Evolutionary conservation across 441 rosid genomes (phyloP).

Genomic region (Adansonia gregorii): DNA sequence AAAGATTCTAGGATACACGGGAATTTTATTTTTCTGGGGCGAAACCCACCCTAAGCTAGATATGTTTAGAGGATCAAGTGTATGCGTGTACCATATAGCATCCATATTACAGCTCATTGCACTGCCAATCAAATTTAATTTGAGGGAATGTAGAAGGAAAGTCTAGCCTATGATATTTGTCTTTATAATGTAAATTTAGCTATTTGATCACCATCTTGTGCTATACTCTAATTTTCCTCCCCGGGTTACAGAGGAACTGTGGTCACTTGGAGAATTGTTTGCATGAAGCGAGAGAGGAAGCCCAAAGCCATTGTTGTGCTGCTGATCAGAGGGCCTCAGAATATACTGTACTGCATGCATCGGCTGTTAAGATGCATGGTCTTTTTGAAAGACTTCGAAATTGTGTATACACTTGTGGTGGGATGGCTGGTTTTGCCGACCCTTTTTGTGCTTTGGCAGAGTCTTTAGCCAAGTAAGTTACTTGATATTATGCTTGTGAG

Average conservation of each 20-base stretch:
- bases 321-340: conserved; percentile 94
- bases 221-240: background rate
- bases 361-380: conserved; percentile 81
- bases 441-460: conserved; percentile 79
- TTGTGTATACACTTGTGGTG: conserved; percentile 65
- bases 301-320: conserved; percentile 93
- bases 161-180: background rate
- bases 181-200: background rate
- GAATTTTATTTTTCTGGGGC: background rate
- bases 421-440: conserved; percentile 75
- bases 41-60: background rate
- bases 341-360: conserved; percentile 78
- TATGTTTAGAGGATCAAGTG: background rate
- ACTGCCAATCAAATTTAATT: conserved; percentile 13
- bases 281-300: conserved; percentile 99
- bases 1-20: background rate
- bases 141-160: background rate
- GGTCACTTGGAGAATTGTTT: conserved; percentile 97
- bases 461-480: conserved; percentile 84
- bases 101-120: background rate
- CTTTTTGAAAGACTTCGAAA: conserved; percentile 80
- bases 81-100: background rate
- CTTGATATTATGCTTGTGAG: conserved; percentile 17
- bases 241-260: conserved; percentile 81
- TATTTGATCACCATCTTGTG: background rate